Base-by-base conservation (phyloP, 306 rosid species). In the Senna siamea region DNA sequence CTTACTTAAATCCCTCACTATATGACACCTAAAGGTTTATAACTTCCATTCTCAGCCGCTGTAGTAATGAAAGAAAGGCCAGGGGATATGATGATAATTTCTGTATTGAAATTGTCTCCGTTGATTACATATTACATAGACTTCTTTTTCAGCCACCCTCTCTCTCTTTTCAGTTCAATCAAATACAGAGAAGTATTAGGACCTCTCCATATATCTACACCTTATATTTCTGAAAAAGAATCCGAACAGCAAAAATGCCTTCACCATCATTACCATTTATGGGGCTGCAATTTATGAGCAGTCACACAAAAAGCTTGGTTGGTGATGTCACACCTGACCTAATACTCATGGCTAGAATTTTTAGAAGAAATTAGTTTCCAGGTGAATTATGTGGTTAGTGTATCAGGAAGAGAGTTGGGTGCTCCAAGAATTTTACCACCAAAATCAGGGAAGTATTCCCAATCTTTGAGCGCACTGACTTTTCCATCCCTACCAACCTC, bases 371-470 rank as follows among this genome's bases (percentile, higher is more conserved):
- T 43, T 1, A 1, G 13, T 9, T 43, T 28, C 52, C 50, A 44
- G 28, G 43, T 58, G 35, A 74, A 3, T 62, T 77, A 84, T 57
- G 92, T 87, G 54, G 92, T 87, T 65, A 86, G 60, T 60, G 87
- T 80, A 78, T 84, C 92, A 0, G 93, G 96, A 78, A 86, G 92
- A 79, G 80, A 84, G 55, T 87, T 85, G 26, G 82, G 77, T 37
- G 91, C 66, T 66, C 91, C 92, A 57, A 87, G 85, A 71, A 90
- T 59, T 86, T 90, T 87, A 26, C 96, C 96, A 59, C 96, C 92
- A 60, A 87, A 87, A 84, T 90, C 96, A 76, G 87, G 92, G 72
- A 87, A 90, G 1, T 43, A 78, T 18, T 90, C 96, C 73, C 18
- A 60, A 40, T 73, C 84, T 0, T 69, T 72, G 37, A 84, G 38